Evolutionary conservation across 2,329 filamentous ascomycete genomes (phyloP).

Genomic region (Paraphaeosphaeria minitans): DNA sequence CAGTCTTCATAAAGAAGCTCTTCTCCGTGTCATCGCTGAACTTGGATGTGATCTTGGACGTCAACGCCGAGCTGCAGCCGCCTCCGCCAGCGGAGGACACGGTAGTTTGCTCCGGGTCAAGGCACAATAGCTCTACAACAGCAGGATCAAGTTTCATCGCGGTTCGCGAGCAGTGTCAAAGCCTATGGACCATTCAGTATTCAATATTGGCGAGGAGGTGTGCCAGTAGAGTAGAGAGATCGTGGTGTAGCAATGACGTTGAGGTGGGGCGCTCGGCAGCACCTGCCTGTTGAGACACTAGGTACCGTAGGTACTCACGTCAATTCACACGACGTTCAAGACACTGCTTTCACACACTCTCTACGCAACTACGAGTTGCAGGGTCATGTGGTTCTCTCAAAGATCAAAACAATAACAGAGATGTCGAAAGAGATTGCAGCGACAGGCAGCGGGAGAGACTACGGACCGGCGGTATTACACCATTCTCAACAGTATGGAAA

Average conservation of each 20-base stretch:
- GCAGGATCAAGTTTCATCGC: constrained; percentile 65
- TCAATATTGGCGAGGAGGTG: neutral
- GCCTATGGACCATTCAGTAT: constrained; percentile 10
- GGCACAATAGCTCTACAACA: constrained; percentile 63
- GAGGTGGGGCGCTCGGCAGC: neutral
- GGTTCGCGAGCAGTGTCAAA: constrained; percentile 13
- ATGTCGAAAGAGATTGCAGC: too few species aligned
- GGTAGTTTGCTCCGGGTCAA: constrained; percentile 61
- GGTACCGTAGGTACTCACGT: too few species aligned
- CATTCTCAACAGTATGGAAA: too few species aligned
- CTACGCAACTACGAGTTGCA: too few species aligned
- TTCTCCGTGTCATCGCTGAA: constrained; percentile 56
- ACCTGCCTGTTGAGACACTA: neutral
- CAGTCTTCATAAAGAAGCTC: constrained; percentile 75
- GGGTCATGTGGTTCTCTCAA: too few species aligned
- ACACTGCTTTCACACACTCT: neutral
- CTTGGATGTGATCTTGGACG: constrained; percentile 62
- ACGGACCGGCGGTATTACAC: too few species aligned
- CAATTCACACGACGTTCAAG: neutral
- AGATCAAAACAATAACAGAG: too few species aligned
- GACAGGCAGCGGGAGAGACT: too few species aligned
- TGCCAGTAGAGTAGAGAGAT: neutral
- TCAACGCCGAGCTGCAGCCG: constrained; percentile 67
- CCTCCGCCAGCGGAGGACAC: constrained; percentile 68
- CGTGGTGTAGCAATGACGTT: constrained; percentile 5